Percentiles rank a stretch among this genome's conserved stretches.
These are phyloP conservation scores for Colletotrichum cordylinicola DNA, from an alignment of 2,329 filamentous ascomycete genomes.

Conservation along the genomic window DNA sequence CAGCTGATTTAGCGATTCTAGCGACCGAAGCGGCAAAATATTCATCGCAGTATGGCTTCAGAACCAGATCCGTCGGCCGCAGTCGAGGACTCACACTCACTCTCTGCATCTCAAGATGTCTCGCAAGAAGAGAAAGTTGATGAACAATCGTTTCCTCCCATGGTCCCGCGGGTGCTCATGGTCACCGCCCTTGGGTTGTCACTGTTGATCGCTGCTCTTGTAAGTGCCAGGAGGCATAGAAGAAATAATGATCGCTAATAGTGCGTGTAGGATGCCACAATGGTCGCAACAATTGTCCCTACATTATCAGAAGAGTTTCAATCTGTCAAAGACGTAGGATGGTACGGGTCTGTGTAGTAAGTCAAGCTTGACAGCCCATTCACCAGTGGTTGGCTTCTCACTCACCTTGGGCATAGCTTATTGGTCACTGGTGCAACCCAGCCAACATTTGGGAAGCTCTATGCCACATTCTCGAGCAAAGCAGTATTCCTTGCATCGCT, in stretches of 20 bases:
- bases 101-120: neutral
- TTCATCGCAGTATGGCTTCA: neutral
- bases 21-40: neutral
- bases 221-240: neutral
- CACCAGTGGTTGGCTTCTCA: neutral
- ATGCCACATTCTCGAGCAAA: constrained; percentile 43
- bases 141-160: neutral
- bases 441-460: constrained; percentile 29
- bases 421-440: constrained; percentile 30
- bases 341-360: constrained; percentile 49
- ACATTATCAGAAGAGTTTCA: constrained; percentile 35
- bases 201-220: neutral
- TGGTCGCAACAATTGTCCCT: constrained; percentile 1
- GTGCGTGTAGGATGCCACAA: neutral
- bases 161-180: neutral
- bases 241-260: neutral
- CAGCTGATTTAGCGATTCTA: neutral
- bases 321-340: constrained; percentile 45
- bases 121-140: neutral
- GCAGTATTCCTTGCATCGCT: constrained; percentile 22
- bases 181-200: neutral
- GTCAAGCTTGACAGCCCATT: neutral
- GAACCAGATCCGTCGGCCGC: neutral
- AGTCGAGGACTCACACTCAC: neutral
- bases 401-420: constrained; percentile 19